phyloP scores from a whole-genome alignment of 441 rosid genomes.

The Eutrema salsugineum region DNA sequence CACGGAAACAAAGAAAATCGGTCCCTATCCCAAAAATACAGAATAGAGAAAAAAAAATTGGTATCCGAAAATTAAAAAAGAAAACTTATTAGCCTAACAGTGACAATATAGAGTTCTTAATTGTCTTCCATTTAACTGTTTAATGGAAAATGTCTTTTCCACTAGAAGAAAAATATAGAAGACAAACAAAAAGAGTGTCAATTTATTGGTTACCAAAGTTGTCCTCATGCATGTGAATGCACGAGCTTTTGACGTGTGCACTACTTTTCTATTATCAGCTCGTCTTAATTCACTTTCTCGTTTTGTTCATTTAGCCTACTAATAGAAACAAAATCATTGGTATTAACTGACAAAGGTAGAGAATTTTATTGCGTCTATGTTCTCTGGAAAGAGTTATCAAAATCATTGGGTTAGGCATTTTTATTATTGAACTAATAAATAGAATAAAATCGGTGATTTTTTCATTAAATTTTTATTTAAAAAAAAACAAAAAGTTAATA shows the following conservation, averaged over 20 bases:
- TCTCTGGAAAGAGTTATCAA: too few species aligned
- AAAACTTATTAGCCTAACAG: constrained; percentile 11
- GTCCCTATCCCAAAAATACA: constrained; percentile 3
- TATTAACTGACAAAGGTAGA: too few species aligned
- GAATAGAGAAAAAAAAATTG: background rate
- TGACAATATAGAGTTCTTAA: constrained; percentile 32
- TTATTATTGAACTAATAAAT: too few species aligned
- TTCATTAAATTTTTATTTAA: too few species aligned
- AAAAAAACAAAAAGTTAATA: too few species aligned
- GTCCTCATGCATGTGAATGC: constrained; percentile 1
- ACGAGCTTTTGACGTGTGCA: background rate
- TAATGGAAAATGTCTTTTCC: background rate
- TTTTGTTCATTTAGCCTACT: too few species aligned
- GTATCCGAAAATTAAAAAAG: background rate
- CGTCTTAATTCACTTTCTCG: background rate
- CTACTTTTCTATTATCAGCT: background rate
- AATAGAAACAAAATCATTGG: too few species aligned
- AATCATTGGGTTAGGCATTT: too few species aligned
- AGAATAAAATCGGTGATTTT: too few species aligned
- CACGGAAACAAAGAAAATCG: constrained; percentile 30
- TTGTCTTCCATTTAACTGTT: background rate
- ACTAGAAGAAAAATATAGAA: background rate
- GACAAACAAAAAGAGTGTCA: constrained; percentile 12
- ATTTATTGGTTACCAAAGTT: constrained; percentile 25
- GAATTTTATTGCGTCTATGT: too few species aligned